Evolutionary conservation across 352 stramenopile species (phyloP), one percentile per base, ranked within the genome.

Genomic region (Blastocystis sp.): DNA sequence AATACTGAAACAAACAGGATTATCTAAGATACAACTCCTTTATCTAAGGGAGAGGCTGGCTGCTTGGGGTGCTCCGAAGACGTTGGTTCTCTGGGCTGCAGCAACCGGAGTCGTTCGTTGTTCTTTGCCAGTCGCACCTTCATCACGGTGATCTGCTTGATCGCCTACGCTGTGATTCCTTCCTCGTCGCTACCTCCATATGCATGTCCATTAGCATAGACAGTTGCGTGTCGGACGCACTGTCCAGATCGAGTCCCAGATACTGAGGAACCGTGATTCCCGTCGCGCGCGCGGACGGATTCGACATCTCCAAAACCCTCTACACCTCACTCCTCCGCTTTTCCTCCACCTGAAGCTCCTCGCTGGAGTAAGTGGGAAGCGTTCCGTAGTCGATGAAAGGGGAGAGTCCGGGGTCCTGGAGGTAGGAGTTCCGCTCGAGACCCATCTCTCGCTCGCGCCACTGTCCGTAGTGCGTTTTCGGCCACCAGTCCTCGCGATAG

Each of bases 181-280:
- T 44, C 18, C 14, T 61, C 21, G 18, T 48, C 7, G 3, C 4
- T 29, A 85, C 75, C 48, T 85, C 75, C 75, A 85, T 85, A 44
- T 85, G 75, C 57, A 85, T 85, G 29, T 85, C 75, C 75, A 85
- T 85, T 14, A 85, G 29, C 11, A 73, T 85, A n/a, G 57, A 72
- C 40, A 85, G 21, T 29, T 85, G 75, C 0, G 57, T 67, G 27
- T 85, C 57, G 3, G 75, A 72, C 21, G 63, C 57, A 24, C n/a
- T 21, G 32, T 85, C 75, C 27, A 85, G 44, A 42, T 85, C 75
- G 21, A 85, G 57, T 49, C 75, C 75, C 32, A 85, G 40, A 54
- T 76, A 72, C 63, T 85, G 75, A 21, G 57, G 27, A 8, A 85
- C 75, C 9, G 75, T 72, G 16, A 85, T 72, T 6, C 63, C 63